Evolutionary conservation across 2,329 filamentous ascomycete genomes (phyloP), one percentile per base, ranked within the genome.

Genomic region (Hymenoscyphus scutula): DNA sequence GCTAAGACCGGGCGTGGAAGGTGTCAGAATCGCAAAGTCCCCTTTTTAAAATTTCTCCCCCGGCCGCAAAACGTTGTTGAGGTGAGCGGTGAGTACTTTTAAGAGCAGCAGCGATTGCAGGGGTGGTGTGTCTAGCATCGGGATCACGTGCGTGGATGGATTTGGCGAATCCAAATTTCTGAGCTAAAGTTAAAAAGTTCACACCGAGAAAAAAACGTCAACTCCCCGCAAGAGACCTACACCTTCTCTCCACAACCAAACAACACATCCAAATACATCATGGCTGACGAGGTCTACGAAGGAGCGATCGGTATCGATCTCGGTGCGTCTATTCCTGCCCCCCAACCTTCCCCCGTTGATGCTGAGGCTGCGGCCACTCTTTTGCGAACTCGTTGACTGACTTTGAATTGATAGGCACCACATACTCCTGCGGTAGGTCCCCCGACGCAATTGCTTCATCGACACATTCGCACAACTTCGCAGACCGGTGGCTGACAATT

Each of bases 291-390:
- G 89, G 89, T 96, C 76, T 99, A 98, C 81, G 95, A 99, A 80
- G 95, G 95, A 90, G 95, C 95, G 88, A 92, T 98, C 84, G 95
- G 95, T 88, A 99, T 99, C 84, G 95, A 99, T 89, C 87, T 99
- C 84, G 95, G 94, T 96, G 84, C 76, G 89, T 82, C 25, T 7
- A 41, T 55, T 32, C 37, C 25, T 34, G n/a, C 23, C 4, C 41
- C 41, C 41, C 23, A 11, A 4, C 41, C 4, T 3, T 8, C 41
- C n/a, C 41, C n/a, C 19, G 15, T 48, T 23, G 19, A 54, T 29
- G 51, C n/a, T 8, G 17, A 15, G 51, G 32, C 53, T 55, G 41
- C 17, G 19, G 13, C 38, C 19, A 6, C 29, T 19, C 13, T 32
- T 48, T 48, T 48, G 41, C 41, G 8, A 23, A 23, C 41, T 48